Base-by-base conservation (phyloP, 257 asterid species). In the Oldenlandia corymbosa region DNA sequence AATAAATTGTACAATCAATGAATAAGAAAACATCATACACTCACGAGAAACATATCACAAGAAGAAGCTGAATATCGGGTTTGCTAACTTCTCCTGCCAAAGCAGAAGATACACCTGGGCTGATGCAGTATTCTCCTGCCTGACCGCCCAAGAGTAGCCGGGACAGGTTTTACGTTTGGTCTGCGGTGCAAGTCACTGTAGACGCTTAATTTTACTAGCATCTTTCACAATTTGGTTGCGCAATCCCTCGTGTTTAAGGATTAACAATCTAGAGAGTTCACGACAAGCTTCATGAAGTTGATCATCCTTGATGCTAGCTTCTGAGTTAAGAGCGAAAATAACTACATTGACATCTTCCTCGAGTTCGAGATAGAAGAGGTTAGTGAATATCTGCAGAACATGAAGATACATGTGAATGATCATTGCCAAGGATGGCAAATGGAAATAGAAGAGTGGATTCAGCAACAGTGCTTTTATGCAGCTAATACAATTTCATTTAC, bases 311-410 rank as follows among this genome's bases (percentile, higher is more conserved):
- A 78, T 47, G 47, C 76, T 52, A 24, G 73, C 48, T n/a, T 80
- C 90, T 0, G 67, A 18, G 36, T 85, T 93, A 27, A 84, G 82
- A 42, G 92, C 99, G 60, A 93, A 90, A 27, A 93, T 60, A 65
- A 93, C 86, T 70, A 87, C 91, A 27, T 90, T 90, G 37, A 93
- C 82, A 64, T 93, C 99, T 83, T 90, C 90, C 68, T 85, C 90
- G 0, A 85, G 85, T 75, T 84, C 83, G 63, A 93, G 96, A 70
- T 57, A 69, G 62, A 82, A 85, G 45, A 93, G 62, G 73, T 77
- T 76, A 65, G 79, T 71, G 71, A 93, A 93, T 24, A 85, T 88
- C 99, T 92, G 88, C 62, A 71, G 58, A 46, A 39, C 31, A 66
- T 37, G 24, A 26, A 36, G 4, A 36, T 8, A 24, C 31, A 62